These are phyloP conservation scores for Kodamaea anthophila DNA, from an alignment of 1,139 yeast genomes.

Conservation along the genomic window DNA sequence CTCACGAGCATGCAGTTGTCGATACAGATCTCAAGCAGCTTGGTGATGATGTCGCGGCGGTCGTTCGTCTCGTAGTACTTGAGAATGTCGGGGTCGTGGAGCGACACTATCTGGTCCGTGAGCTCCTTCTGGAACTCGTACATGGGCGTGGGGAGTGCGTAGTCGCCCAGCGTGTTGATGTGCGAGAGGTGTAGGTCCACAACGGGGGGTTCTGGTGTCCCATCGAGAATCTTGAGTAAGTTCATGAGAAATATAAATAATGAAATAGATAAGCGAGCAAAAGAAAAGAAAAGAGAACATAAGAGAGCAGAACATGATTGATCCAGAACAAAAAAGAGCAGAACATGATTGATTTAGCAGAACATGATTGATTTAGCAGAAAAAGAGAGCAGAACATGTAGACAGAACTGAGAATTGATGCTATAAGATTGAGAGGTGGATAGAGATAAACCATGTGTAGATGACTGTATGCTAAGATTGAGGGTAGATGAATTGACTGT, in stretches of 20 bases:
- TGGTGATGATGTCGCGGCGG: slow-evolving; percentile 52
- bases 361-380: too few relatives aligned
- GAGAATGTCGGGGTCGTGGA: slow-evolving; percentile 85
- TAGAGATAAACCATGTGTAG: too few relatives aligned
- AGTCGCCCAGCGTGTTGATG: slow-evolving; percentile 54
- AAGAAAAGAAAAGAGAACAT: neutral
- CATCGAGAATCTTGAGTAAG: slow-evolving; percentile 67
- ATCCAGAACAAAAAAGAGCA: too few relatives aligned
- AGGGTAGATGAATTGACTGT: too few relatives aligned
- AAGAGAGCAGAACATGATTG: too few relatives aligned
- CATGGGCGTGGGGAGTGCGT: slow-evolving; percentile 80
- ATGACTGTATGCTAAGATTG: too few relatives aligned
- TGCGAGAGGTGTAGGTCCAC: slow-evolving; percentile 44
- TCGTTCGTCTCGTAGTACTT: slow-evolving; percentile 73
- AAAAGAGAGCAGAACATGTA: too few relatives aligned
- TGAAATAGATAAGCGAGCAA: neutral
- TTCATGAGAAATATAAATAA: slow-evolving; percentile 44
- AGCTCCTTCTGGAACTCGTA: slow-evolving; percentile 83
- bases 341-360: too few relatives aligned
- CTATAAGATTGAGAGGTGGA: too few relatives aligned
- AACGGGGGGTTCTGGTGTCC: slow-evolving; percentile 79
- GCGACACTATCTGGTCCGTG: slow-evolving; percentile 86
- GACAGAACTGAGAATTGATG: too few relatives aligned
- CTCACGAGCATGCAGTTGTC: slow-evolving; percentile 73
- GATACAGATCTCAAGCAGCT: slow-evolving; percentile 67